These are phyloP conservation scores for Symbiodinium pilosum DNA, from an alignment of 73 alveolate species.

Conservation along the genomic window DNA sequence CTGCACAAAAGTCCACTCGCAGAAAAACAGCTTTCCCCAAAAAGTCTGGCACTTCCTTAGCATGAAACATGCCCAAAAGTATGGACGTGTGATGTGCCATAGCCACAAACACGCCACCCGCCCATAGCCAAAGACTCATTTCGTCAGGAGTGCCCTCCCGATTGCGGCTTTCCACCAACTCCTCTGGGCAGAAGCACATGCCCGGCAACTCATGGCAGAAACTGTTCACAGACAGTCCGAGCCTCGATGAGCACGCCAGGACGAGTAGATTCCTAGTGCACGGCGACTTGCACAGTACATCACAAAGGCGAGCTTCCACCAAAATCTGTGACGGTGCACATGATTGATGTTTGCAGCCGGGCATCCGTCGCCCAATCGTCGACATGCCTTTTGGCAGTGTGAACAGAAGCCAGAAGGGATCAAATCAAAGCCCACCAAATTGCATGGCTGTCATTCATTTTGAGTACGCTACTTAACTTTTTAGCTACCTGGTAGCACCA, in stretches of 20 bases:
- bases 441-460: not conserved
- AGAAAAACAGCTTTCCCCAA: slow-evolving; percentile 26
- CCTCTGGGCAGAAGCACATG: not conserved
- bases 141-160: not conserved
- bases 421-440: too few species aligned
- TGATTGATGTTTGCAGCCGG: not conserved
- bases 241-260: slow-evolving; percentile 23
- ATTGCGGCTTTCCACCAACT: not conserved
- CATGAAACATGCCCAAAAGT: not conserved
- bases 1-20: slow-evolving; percentile 24
- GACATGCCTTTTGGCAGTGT: slow-evolving; percentile 2
- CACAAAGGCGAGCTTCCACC: not conserved
- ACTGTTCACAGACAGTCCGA: not conserved
- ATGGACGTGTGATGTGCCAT: not conserved
- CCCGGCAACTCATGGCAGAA: too few species aligned
- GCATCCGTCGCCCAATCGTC: slow-evolving; percentile 36
- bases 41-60: slow-evolving; percentile 33
- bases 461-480: too few species aligned
- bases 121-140: not conserved
- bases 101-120: not conserved
- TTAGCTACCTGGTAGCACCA: too few species aligned
- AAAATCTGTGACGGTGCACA: not conserved
- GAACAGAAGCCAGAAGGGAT: too few species aligned
- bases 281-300: not conserved
- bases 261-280: not conserved